A percentile compares a stretch with the other conserved stretches of the same genome.
phyloP scores from a whole-genome alignment of 2,329 filamentous ascomycete species.

The Botrytis fabae region DNA sequence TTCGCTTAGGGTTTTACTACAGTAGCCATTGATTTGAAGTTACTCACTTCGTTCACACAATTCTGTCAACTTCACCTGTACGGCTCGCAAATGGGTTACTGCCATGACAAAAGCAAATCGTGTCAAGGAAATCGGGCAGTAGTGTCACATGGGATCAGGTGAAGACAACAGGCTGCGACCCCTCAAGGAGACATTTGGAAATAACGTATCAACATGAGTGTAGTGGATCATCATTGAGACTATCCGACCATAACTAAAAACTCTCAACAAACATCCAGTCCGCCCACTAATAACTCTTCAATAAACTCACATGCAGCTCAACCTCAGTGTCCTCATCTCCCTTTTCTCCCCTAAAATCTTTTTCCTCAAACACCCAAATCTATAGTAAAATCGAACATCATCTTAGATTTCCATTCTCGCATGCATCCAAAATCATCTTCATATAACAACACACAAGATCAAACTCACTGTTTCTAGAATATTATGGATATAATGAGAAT shows the following conservation, averaged over 20 bases:
- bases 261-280: not conserved
- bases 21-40: no score
- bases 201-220: not conserved
- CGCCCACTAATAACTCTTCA: no score
- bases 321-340: fast-evolving
- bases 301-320: no score
- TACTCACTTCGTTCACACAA: no score
- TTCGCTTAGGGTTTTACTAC: no score
- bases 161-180: not conserved
- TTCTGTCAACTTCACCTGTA: not conserved
- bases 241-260: not conserved
- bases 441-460: not conserved
- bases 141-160: not conserved
- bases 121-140: no score
- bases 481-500: not conserved
- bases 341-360: not conserved
- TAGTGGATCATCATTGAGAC: not conserved
- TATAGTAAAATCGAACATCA: not conserved
- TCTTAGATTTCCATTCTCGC: not conserved
- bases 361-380: fast-evolving
- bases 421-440: not conserved
- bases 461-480: not conserved
- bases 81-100: not conserved
- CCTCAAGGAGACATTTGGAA: not conserved
- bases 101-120: fast-evolving